phyloP scores from a whole-genome alignment of 2,329 filamentous ascomycete species.

The Colletotrichum theobromicola region DNA sequence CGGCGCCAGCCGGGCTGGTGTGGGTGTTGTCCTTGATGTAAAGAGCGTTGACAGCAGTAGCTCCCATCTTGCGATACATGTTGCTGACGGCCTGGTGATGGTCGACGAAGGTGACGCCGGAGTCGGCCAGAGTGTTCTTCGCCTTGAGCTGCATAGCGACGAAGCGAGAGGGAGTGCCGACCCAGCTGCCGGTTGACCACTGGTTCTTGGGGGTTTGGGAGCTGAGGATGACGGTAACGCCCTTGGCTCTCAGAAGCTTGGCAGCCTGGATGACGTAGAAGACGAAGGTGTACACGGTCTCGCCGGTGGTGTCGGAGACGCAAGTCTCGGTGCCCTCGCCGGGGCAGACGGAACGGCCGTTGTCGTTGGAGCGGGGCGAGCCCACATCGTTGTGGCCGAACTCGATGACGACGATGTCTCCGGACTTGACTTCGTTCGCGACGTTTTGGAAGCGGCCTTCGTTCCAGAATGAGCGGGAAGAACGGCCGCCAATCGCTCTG shows the following conservation, averaged over 20 bases:
- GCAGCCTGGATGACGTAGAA: conserved; percentile 65
- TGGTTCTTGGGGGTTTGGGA: conserved; percentile 63
- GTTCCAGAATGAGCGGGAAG: conserved; percentile 68
- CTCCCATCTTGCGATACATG: conserved; percentile 57
- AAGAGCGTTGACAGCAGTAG: conserved; percentile 51
- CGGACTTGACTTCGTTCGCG: conserved; percentile 53
- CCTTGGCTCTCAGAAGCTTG: conserved; percentile 57
- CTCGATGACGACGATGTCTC: conserved; percentile 73
- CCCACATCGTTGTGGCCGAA: conserved; percentile 78
- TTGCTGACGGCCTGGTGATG: conserved; percentile 63
- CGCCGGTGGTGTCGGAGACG: conserved; percentile 48
- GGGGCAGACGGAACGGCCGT: conserved; percentile 64
- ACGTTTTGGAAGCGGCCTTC: conserved; percentile 71
- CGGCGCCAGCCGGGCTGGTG: conserved; percentile 60
- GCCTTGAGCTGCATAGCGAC: conserved; percentile 53
- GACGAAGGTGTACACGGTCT: conserved; percentile 66
- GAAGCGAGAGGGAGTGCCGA: conserved; percentile 55
- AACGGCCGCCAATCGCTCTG: conserved; percentile 69
- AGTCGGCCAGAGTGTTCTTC: conserved; percentile 27
- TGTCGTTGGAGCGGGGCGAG: conserved; percentile 58
- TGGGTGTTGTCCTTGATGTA: conserved; percentile 69
- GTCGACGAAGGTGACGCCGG: conserved; percentile 59
- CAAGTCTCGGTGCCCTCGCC: conserved; percentile 62
- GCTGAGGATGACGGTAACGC: conserved; percentile 64
- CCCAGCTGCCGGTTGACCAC: conserved; percentile 62